phyloP scores from a whole-genome alignment of 148 eudicot genomes.

The Silene latifolia region DNA sequence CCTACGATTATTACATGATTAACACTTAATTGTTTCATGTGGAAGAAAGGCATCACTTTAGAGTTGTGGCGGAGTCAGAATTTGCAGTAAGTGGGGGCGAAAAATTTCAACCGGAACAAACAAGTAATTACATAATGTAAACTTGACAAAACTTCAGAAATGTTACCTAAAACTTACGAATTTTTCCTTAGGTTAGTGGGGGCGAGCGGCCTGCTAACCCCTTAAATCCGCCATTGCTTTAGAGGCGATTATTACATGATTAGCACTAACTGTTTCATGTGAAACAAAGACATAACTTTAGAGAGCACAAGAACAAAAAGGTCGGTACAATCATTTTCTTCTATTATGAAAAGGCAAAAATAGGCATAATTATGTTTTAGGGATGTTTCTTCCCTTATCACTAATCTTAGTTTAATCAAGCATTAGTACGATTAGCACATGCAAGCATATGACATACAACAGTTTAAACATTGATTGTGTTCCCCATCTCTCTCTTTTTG shows the following conservation, averaged over 20 bases:
- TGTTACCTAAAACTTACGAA: too few species aligned
- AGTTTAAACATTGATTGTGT: slow-evolving; percentile 15
- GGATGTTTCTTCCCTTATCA: slow-evolving; percentile 5
- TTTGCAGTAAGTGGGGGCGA: too few species aligned
- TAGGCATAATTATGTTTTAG: slow-evolving; percentile 25
- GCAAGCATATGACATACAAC: slow-evolving; percentile 22
- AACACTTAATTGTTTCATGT: slow-evolving; percentile 17
- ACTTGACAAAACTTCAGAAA: too few species aligned
- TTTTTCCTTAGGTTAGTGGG: too few species aligned
- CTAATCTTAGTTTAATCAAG: slow-evolving; percentile 19
- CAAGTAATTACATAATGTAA: too few species aligned
- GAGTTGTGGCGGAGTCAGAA: neutral
- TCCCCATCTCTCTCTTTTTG: slow-evolving; percentile 10
- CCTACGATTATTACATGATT: slow-evolving; percentile 6
- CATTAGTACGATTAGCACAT: slow-evolving; percentile 28
- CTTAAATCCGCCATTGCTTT: too few species aligned
- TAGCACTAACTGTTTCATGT: slow-evolving; percentile 17
- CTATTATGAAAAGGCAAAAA: slow-evolving; percentile 14
- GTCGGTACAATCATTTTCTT: neutral
- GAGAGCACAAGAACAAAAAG: slow-evolving; percentile 19
- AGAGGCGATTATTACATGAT: neutral
- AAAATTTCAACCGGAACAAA: too few species aligned
- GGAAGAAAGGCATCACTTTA: neutral
- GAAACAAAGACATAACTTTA: neutral
- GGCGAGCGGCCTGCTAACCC: too few species aligned